Evolutionary conservation across 441 rosid species (phyloP).

Genomic region (Raphanus hybrid): DNA sequence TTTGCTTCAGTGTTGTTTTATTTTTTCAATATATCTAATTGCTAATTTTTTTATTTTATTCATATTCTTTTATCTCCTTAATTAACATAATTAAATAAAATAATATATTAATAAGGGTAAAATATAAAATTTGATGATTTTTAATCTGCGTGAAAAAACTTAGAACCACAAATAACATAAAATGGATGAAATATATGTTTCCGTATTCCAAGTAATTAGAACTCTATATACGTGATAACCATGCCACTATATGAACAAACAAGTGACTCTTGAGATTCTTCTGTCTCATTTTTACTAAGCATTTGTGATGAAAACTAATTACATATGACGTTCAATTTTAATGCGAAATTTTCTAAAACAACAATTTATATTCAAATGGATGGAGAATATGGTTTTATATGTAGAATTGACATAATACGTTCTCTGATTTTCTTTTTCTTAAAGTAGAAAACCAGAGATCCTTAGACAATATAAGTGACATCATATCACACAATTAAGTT

Average conservation of each 20-base stretch:
- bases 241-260: background rate
- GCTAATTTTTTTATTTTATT: too few relatives aligned
- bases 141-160: too few relatives aligned
- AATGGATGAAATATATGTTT: background rate
- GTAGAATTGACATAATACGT: background rate
- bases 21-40: too few relatives aligned
- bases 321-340: background rate
- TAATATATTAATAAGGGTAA: too few relatives aligned
- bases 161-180: too few relatives aligned
- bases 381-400: background rate
- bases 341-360: background rate
- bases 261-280: background rate
- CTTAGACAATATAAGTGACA: background rate
- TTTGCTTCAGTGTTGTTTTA: too few relatives aligned
- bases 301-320: background rate
- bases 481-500: background rate
- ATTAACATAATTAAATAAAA: too few relatives aligned
- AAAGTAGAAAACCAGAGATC: constrained; percentile 2
- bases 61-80: too few relatives aligned
- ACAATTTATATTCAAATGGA: background rate
- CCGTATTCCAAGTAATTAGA: background rate
- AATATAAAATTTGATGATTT: too few relatives aligned
- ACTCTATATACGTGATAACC: background rate
- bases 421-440: background rate
- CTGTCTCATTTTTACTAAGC: background rate